Base-by-base conservation (phyloP, 768 basidiomycete species). In the Trametes cinnabarina region DNA sequence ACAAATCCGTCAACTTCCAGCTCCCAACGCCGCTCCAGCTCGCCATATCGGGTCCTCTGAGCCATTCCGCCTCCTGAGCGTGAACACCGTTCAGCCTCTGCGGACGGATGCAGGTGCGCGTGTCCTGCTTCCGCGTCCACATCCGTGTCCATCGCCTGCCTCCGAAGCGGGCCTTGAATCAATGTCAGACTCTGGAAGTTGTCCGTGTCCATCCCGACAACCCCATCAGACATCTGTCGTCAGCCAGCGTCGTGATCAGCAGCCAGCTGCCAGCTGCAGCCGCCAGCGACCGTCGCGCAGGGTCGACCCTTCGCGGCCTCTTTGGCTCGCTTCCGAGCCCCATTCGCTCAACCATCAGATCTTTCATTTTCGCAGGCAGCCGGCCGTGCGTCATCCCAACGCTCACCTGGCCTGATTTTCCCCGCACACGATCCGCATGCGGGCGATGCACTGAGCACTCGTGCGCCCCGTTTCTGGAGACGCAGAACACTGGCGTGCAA, bases 201-300 rank as follows among this genome's bases (percentile, higher is more conserved):
- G n/a, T n/a, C n/a, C n/a, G n/a, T n/a, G n/a, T 30, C 15, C 41
- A 35, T 57, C 55, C 48, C 35, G 22, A 10, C 47, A 3, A 50
- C 34, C 35, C 43, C 49, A 55, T 55, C 54, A 55, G 44, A 51
- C 49, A 51, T 51, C 57, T 58, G 57, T 57, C 47, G 48, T 41
- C 47, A 48, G 41, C 41, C 41, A 32, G 30, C 30, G 30, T 32
- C 48, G 48, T 47, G 25, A 32, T 25, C 46, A 47, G 32, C 39
- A 37, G 49, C 32, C 32, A 7, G 7, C 30, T 32, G 7, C 30
- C 6, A 12, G 30, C 30, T 32, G 7, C 12, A 6, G 7, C 30
- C 30, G 30, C 12, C 30, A 4, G 15, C 9, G 37, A 15, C 17
- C 37, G 37, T 39, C 37, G n/a, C 14, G n/a, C n/a, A n/a, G n/a